Evolutionary conservation across 139 green algal species (phyloP).

Genomic region (Closterium sp.): DNA sequence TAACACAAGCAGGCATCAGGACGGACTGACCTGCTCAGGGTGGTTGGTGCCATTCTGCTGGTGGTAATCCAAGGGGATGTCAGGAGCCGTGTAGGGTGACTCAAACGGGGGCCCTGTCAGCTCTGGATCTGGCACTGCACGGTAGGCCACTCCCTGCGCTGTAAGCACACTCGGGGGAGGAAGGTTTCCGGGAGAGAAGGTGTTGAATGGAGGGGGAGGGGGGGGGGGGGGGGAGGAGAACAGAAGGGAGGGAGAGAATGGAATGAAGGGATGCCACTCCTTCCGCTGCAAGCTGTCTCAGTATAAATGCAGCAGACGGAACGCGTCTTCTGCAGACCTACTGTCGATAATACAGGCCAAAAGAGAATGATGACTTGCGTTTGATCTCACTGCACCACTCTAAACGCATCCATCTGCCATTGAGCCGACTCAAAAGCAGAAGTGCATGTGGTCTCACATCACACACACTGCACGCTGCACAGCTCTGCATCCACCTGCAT

Average conservation of each 20-base stretch:
- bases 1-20: neutral
- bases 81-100: neutral
- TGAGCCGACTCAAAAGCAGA: no score
- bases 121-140: neutral
- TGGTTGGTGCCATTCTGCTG: neutral
- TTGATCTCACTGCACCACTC: no score
- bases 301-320: no score
- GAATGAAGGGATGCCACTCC: no score
- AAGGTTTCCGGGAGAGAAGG: neutral
- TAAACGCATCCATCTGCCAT: no score
- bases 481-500: no score
- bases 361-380: no score
- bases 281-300: no score
- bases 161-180: neutral
- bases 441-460: no score
- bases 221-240: neutral
- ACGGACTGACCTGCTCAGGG: neutral
- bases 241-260: neutral
- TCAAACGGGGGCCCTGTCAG: neutral
- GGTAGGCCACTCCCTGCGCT: neutral
- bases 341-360: no score
- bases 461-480: no score
- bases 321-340: no score
- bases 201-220: neutral
- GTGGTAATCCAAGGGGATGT: slow-evolving; percentile 3